Evolutionary conservation across 192 early-diverging fungal genomes (phyloP).

Genomic region (Cetraspora pellucida): DNA sequence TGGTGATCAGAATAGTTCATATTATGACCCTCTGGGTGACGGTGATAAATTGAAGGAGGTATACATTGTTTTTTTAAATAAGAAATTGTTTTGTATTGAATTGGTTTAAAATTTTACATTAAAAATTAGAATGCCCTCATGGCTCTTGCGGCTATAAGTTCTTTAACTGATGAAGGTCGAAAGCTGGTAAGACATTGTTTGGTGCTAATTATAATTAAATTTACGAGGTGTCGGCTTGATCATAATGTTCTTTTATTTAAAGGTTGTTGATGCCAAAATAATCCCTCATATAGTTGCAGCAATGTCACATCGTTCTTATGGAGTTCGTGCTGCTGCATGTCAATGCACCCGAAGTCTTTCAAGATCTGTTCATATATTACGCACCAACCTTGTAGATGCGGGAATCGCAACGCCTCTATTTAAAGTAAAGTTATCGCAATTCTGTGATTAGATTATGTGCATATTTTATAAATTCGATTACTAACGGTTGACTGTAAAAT

Average conservation of each 20-base stretch:
- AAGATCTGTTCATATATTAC: conserved; percentile 70
- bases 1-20: conserved; percentile 45
- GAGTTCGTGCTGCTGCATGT: conserved; percentile 75
- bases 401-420: conserved; percentile 71
- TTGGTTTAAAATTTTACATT: not conserved
- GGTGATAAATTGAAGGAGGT: conserved; percentile 71
- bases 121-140: conserved; percentile 63
- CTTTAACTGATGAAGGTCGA: conserved; percentile 71
- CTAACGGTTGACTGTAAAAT: not conserved
- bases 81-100: not conserved
- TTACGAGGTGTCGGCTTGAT: not conserved
- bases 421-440: conserved; percentile 43
- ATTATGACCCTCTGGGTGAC: conserved; percentile 45
- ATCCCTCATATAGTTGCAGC: conserved; percentile 70
- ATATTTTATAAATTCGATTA: not conserved
- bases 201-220: not conserved
- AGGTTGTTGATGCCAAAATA: conserved; percentile 76
- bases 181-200: conserved; percentile 51
- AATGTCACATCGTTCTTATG: conserved; percentile 57
- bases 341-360: conserved; percentile 78
- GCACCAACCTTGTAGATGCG: conserved; percentile 80
- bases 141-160: conserved; percentile 71
- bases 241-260: not conserved
- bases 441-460: not conserved
- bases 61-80: not conserved